Conservation (phyloP, 768 basidiomycete genomes). For the Trametes punicea region DNA sequence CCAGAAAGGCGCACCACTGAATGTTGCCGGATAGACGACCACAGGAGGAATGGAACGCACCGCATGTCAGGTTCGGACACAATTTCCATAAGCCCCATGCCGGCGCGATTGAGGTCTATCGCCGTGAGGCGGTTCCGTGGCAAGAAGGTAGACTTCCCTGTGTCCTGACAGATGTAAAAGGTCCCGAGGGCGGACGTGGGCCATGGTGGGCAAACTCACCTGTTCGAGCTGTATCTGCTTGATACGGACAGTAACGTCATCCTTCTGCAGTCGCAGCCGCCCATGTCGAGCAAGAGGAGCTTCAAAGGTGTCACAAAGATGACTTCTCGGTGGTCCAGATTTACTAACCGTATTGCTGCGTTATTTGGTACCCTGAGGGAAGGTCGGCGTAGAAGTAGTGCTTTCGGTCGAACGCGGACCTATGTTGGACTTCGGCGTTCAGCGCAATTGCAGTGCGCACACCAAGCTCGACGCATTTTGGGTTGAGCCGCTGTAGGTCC, state of each 20-base stretch:
- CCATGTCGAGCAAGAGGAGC: slow-evolving; percentile 80
- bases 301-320: slow-evolving; percentile 30
- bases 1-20: not conserved
- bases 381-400: slow-evolving; percentile 98
- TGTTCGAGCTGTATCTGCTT: slow-evolving; percentile 96
- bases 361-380: slow-evolving; percentile 95
- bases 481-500: slow-evolving; percentile 50
- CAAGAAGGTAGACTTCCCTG: slow-evolving; percentile 77
- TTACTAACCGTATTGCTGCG: slow-evolving; percentile 82
- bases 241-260: slow-evolving; percentile 60
- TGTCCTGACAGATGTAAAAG: slow-evolving; percentile 59
- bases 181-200: not conserved
- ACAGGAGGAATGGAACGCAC: slow-evolving; percentile 28
- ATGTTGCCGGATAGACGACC: slow-evolving; percentile 69
- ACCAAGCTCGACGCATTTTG: slow-evolving; percentile 73
- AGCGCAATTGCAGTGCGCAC: slow-evolving; percentile 81
- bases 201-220: slow-evolving; percentile 40
- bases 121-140: slow-evolving; percentile 47
- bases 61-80: slow-evolving; percentile 91
- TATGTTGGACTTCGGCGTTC: slow-evolving; percentile 54
- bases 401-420: slow-evolving; percentile 91
- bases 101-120: slow-evolving; percentile 90
- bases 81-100: slow-evolving; percentile 90
- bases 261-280: slow-evolving; percentile 42
- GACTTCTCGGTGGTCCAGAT: slow-evolving; percentile 65